These are phyloP conservation scores for Pueraria montana DNA, from an alignment of 306 rosid genomes.

Conservation along the genomic window DNA sequence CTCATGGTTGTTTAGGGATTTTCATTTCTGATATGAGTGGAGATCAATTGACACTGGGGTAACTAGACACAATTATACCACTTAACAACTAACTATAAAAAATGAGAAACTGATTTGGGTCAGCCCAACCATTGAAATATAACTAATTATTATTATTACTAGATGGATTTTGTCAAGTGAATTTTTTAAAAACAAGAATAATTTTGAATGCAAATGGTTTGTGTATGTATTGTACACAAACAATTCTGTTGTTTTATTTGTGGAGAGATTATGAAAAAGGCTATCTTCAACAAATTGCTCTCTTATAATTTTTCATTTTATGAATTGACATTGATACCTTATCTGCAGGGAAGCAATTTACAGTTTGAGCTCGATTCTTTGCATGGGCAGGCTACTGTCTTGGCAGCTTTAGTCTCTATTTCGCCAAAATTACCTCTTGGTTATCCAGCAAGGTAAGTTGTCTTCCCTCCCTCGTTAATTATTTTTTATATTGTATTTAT, in stretches of 20 bases:
- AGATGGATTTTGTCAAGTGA: background rate
- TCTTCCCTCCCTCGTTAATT: background rate
- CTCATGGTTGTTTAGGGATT: background rate
- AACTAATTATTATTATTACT: background rate
- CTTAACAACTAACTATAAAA: background rate
- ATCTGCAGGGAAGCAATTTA: slow-evolving; percentile 78
- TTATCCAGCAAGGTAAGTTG: slow-evolving; percentile 85
- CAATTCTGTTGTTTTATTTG: background rate
- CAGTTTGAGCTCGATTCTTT: slow-evolving; percentile 87
- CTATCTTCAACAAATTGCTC: background rate
- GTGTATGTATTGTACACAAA: background rate
- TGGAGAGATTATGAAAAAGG: slow-evolving; percentile 16
- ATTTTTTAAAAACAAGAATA: background rate
- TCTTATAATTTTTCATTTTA: slow-evolving; percentile 26
- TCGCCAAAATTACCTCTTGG: slow-evolving; percentile 96
- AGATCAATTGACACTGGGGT: background rate
- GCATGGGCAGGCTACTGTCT: slow-evolving; percentile 93
- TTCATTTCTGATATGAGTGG: background rate
- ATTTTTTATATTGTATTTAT: background rate
- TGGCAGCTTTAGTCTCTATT: slow-evolving; percentile 91
- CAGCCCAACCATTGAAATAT: slow-evolving; percentile 5
- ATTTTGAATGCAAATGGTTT: slow-evolving; percentile 15
- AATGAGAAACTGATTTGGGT: background rate
- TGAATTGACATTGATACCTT: slow-evolving; percentile 43
- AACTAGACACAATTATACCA: background rate